These are phyloP conservation scores for Cystobasidiaceae sp. DNA, from an alignment of 1,284 basidiomycete genomes.

Conservation along the genomic window DNA sequence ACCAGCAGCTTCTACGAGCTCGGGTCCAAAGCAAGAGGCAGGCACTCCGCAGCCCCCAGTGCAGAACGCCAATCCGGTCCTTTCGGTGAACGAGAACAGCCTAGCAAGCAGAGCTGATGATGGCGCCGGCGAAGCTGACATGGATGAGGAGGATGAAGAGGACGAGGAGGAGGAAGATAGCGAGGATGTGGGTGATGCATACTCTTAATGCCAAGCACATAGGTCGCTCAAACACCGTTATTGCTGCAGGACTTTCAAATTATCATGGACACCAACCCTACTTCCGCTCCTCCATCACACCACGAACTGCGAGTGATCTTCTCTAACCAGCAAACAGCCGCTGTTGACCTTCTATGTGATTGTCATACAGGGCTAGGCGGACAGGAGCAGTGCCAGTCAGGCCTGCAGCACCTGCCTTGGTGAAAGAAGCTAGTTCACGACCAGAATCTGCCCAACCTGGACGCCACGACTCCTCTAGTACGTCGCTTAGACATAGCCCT, in stretches of 20 bases:
- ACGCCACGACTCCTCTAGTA: too few relatives aligned
- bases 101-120: neutral
- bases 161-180: slow-evolving; percentile 32
- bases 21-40: neutral
- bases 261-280: slow-evolving; percentile 40
- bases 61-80: neutral
- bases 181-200: slow-evolving; percentile 35
- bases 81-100: slow-evolving; percentile 8
- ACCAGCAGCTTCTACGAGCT: slow-evolving; percentile 4
- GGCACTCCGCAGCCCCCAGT: slow-evolving; percentile 1
- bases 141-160: slow-evolving; percentile 5
- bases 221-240: too few relatives aligned
- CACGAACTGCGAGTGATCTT: slow-evolving; percentile 10
- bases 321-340: neutral
- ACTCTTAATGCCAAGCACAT: too few relatives aligned
- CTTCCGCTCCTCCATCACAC: slow-evolving; percentile 25
- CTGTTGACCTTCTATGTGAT: neutral
- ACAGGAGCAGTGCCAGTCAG: slow-evolving; percentile 3
- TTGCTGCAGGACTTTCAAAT: slow-evolving; percentile 40
- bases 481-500: too few relatives aligned
- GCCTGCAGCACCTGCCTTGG: slow-evolving; percentile 1
- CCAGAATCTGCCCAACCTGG: slow-evolving; percentile 7
- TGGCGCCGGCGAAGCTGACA: slow-evolving; percentile 23
- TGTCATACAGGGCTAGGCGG: neutral
- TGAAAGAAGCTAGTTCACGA: neutral